These are phyloP conservation scores for Xerocomus minutiporus DNA, from an alignment of 1,284 basidiomycete genomes.

Conservation along the genomic window DNA sequence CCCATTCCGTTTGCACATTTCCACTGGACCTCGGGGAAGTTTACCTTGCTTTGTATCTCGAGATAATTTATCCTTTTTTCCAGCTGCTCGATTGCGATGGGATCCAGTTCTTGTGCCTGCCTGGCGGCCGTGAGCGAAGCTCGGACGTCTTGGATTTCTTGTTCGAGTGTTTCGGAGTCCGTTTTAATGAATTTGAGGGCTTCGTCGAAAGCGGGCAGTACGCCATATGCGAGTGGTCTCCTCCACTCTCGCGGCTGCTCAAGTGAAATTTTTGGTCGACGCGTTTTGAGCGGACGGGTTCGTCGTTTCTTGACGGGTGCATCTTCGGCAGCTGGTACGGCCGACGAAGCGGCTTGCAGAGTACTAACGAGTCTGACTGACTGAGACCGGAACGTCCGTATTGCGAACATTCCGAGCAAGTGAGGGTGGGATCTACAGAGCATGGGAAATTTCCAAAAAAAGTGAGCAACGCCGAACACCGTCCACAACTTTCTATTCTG, in stretches of 20 bases:
- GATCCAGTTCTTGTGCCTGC: constrained; percentile 32
- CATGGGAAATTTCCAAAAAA: too few species aligned
- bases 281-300: constrained; percentile 21
- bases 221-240: constrained; percentile 60
- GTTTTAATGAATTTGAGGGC: constrained; percentile 63
- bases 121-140: constrained; percentile 32
- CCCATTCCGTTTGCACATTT: constrained; percentile 72
- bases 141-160: constrained; percentile 44
- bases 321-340: background rate
- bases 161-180: constrained; percentile 43
- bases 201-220: constrained; percentile 79
- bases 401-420: constrained; percentile 14
- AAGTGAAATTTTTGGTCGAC: constrained; percentile 48
- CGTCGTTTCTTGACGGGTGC: constrained; percentile 3
- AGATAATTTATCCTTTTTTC: constrained; percentile 46
- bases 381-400: constrained; percentile 7
- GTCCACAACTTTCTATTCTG: too few species aligned
- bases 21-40: constrained; percentile 76
- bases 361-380: constrained; percentile 8
- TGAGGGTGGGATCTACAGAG: too few species aligned
- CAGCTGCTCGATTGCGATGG: constrained; percentile 37
- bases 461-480: too few species aligned
- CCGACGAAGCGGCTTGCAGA: background rate
- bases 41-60: constrained; percentile 65
- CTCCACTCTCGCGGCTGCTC: constrained; percentile 58